Evolutionary conservation across 148 eudicot genomes (phyloP).

Genomic region (Nepenthes mirabilis): DNA sequence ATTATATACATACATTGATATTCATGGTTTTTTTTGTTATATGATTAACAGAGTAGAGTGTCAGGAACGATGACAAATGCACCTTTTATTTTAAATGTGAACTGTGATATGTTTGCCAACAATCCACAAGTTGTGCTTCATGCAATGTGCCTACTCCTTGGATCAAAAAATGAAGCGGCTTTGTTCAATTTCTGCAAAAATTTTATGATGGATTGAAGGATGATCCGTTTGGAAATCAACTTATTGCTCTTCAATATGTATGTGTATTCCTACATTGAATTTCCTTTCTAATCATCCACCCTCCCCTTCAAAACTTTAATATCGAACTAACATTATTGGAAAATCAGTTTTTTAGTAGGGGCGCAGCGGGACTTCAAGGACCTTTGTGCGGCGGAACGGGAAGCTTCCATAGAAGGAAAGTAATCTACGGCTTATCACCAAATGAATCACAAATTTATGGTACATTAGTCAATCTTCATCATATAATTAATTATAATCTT

Average conservation of each 20-base stretch:
- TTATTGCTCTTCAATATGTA: slow-evolving; percentile 7
- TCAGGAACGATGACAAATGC: slow-evolving; percentile 42
- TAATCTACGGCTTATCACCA: slow-evolving; percentile 24
- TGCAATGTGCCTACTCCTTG: slow-evolving; percentile 20
- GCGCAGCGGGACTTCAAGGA: slow-evolving; percentile 21
- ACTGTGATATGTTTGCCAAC: slow-evolving; percentile 29
- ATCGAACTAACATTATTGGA: background rate
- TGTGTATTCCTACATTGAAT: background rate
- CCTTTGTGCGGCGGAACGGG: slow-evolving; percentile 22
- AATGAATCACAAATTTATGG: slow-evolving; percentile 1
- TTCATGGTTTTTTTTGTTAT: too few relatives aligned
- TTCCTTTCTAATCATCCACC: too few relatives aligned
- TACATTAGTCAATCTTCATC: too few relatives aligned
- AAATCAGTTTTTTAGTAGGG: slow-evolving; percentile 10
- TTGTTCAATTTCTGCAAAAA: slow-evolving; percentile 16
- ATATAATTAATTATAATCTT: too few relatives aligned
- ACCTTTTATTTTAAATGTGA: slow-evolving; percentile 24
- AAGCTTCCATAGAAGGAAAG: slow-evolving; percentile 25
- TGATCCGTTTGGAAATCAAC: slow-evolving; percentile 29
- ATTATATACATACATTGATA: too few relatives aligned
- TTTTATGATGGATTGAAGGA: slow-evolving; percentile 25
- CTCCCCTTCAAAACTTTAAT: too few relatives aligned
- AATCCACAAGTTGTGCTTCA: slow-evolving; percentile 17
- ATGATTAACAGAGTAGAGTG: slow-evolving; percentile 17
- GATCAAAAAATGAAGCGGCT: slow-evolving; percentile 13